Conservation (phyloP, 306 rosid genomes). For the Cucurbita maxima region DNA sequence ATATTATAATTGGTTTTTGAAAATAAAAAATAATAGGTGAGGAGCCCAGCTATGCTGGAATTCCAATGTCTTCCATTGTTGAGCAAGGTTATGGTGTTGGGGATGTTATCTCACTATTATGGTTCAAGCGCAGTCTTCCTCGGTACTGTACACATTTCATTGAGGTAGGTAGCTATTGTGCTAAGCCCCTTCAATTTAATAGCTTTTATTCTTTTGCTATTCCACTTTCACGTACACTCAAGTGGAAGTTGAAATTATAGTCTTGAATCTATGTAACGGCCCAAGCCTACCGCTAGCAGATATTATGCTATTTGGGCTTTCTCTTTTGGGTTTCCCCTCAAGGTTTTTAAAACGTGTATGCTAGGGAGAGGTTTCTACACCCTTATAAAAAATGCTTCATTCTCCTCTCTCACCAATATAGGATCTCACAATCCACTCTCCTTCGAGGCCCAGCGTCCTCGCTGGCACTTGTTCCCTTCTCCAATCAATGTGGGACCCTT, state of each 20-base stretch:
- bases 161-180: conserved; percentile 35
- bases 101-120: conserved; percentile 77
- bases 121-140: conserved; percentile 97
- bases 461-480: no score
- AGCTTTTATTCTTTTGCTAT: neutral
- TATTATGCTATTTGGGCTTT: no score
- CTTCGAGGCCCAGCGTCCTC: no score
- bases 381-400: no score
- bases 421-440: no score
- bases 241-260: neutral
- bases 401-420: no score
- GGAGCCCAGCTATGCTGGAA: conserved; percentile 98
- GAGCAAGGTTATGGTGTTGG: conserved; percentile 91
- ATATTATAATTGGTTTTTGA: neutral
- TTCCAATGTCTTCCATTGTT: conserved; percentile 93
- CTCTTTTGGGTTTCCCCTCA: no score
- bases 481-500: no score
- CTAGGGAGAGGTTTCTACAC: no score
- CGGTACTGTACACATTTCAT: conserved; percentile 90
- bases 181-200: neutral
- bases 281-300: no score
- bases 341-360: no score
- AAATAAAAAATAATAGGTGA: conserved; percentile 35
- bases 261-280: neutral
- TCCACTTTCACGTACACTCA: neutral